Conservation (phyloP, 306 rosid genomes). For the Citrullus colocynthis region DNA sequence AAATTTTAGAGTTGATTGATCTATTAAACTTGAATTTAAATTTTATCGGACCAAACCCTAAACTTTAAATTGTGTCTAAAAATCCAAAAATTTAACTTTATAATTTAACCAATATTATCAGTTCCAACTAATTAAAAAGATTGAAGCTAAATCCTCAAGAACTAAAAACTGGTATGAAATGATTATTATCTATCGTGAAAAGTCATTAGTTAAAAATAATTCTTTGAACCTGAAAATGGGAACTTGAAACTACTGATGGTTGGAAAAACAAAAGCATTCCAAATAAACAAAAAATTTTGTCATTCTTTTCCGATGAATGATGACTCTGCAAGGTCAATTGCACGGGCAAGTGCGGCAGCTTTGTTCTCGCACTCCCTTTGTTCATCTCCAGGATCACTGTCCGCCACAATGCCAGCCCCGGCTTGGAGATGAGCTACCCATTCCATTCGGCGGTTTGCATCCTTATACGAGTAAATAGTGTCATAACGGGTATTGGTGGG, state of each 20-base stretch:
- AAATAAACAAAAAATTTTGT: neutral
- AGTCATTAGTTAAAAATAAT: too few species aligned
- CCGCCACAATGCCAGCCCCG: conserved; percentile 95
- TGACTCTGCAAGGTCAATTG: conserved; percentile 94
- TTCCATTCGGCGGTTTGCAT: conserved; percentile 54
- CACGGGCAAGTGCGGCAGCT: conserved; percentile 88
- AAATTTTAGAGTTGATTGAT: too few species aligned
- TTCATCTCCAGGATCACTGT: conserved; percentile 84
- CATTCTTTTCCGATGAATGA: conserved; percentile 47
- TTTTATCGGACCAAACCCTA: too few species aligned
- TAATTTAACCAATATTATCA: too few species aligned
- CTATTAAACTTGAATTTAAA: too few species aligned
- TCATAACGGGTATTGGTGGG: conserved; percentile 68
- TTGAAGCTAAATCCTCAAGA: too few species aligned
- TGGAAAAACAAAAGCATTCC: neutral
- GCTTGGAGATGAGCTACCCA: conserved; percentile 95
- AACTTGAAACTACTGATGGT: neutral
- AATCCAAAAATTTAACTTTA: too few species aligned
- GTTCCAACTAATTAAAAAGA: too few species aligned
- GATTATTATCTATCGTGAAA: too few species aligned
- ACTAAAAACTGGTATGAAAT: too few species aligned
- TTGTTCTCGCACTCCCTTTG: conserved; percentile 94
- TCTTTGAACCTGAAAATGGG: neutral
- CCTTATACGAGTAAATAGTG: conserved; percentile 79
- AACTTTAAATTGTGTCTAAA: too few species aligned